These are phyloP conservation scores for Colletotrichum cereale DNA, from an alignment of 2,329 filamentous ascomycete species.

Conservation along the genomic window DNA sequence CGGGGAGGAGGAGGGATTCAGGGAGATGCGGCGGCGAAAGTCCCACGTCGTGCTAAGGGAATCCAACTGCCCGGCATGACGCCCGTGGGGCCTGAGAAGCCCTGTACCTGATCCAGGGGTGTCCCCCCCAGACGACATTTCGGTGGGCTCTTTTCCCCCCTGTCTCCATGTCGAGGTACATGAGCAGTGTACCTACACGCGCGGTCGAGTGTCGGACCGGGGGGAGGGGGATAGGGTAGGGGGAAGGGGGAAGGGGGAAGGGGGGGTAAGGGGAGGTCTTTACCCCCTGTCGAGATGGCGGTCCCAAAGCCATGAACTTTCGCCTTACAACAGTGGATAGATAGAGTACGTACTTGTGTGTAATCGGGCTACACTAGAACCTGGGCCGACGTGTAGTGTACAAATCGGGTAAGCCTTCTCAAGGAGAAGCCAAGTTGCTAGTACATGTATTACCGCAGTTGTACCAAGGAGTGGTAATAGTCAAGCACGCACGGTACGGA, in stretches of 20 bases:
- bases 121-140: conserved; percentile 30
- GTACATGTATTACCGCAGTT: background rate
- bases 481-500: background rate
- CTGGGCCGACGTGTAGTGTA: conserved; percentile 5
- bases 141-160: conserved; percentile 21
- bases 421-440: conserved; percentile 4
- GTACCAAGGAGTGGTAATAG: background rate
- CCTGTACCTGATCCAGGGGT: conserved; percentile 40
- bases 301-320: conserved; percentile 30
- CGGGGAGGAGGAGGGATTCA: conserved; percentile 40
- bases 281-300: conserved; percentile 28
- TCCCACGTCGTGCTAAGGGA: conserved; percentile 38
- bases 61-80: conserved; percentile 42
- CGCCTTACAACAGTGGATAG: conserved; percentile 32
- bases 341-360: conserved; percentile 6
- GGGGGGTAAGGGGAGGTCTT: background rate
- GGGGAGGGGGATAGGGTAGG: background rate
- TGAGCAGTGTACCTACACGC: conserved; percentile 6
- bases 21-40: conserved; percentile 41
- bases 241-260: background rate
- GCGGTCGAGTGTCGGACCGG: conserved; percentile 4
- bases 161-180: conserved; percentile 28
- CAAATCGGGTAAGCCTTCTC: conserved; percentile 15
- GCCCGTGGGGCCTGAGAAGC: conserved; percentile 40
- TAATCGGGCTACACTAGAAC: conserved; percentile 9